Base-by-base conservation (phyloP, 352 stramenopile genomes). In the Globisporangium radiosum region DNA sequence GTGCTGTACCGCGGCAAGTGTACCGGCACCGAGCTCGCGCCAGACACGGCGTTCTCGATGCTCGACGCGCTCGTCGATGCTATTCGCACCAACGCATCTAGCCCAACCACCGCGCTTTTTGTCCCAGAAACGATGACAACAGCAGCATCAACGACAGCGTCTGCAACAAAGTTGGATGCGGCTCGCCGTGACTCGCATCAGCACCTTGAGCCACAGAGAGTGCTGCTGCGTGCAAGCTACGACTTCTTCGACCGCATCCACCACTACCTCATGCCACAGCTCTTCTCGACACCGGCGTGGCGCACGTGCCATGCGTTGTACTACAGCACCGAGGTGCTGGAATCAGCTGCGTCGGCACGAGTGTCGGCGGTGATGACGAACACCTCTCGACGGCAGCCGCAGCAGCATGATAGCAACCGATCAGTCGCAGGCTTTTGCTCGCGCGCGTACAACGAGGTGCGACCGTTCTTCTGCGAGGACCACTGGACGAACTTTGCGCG, bases 391-490 rank as follows among this genome's bases (percentile, higher is more conserved):
- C 19, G 1, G 19, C 15, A 49, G 15, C 9, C 13, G 14, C 43
- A 15, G 2, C 40, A 48, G 45, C 43, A 11, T 17, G 6, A 49
- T 15, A 49, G n/a, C 45, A 49, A n/a, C 15, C 13, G 13, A 3
- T 25, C 8, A 11, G 13, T 49, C 15, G 45, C 8, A 5, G 58
- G 58, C 37, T 1, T 65, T 4, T 65, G 54, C 59, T 65, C 59
- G 17, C 25, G 39, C 38, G 33, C 52, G 5, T 65, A 57, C 40
- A 47, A 36, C 40, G 42, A 44, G 0, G 25, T 52, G 4, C 59
- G 59, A 13, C 59, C 59, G 52, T 56, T 53, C 47, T 65, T 56
- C n/a, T 65, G 59, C 33, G 33, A 56, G 10, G 52, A 65, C 4
- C 38, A 49, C 4, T 65, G 59, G 59, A 53, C 54, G n/a, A 49